phyloP scores from a whole-genome alignment of 2,329 filamentous ascomycete species.

The Ophiostoma angusticollis region DNA sequence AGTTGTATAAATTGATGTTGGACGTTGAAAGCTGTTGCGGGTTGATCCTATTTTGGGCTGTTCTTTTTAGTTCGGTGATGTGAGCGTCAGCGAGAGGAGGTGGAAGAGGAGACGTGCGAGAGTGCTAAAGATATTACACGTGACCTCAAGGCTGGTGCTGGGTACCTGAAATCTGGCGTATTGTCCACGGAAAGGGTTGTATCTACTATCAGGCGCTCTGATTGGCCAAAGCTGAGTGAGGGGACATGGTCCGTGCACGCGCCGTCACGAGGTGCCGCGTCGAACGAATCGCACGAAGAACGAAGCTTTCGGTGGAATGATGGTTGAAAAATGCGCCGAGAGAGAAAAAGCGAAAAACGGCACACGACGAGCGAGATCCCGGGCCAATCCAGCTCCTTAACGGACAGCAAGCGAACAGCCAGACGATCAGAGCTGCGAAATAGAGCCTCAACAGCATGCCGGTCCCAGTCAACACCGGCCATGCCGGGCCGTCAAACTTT shows the following conservation, averaged over 20 bases:
- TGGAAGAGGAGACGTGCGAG: too few relatives aligned
- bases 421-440: neutral
- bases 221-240: slow-evolving; percentile 7
- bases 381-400: neutral
- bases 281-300: slow-evolving; percentile 2
- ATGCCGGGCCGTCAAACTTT: slow-evolving; percentile 34
- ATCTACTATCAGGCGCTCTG: too few relatives aligned
- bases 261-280: slow-evolving; percentile 6
- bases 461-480: slow-evolving; percentile 19
- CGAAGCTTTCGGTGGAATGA: neutral
- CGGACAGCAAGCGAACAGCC: neutral
- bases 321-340: neutral
- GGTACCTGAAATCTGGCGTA: too few relatives aligned
- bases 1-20: neutral
- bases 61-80: too few relatives aligned
- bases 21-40: too few relatives aligned
- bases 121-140: too few relatives aligned
- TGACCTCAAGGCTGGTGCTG: too few relatives aligned
- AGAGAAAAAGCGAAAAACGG: neutral
- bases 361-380: neutral
- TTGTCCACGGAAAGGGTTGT: too few relatives aligned
- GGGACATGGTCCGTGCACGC: slow-evolving; percentile 9
- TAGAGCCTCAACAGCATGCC: slow-evolving; percentile 19
- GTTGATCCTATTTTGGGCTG: too few relatives aligned
- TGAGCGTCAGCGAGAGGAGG: too few relatives aligned